phyloP scores from a whole-genome alignment of 2,329 filamentous ascomycete species.

The Scytalidium sp. region DNA sequence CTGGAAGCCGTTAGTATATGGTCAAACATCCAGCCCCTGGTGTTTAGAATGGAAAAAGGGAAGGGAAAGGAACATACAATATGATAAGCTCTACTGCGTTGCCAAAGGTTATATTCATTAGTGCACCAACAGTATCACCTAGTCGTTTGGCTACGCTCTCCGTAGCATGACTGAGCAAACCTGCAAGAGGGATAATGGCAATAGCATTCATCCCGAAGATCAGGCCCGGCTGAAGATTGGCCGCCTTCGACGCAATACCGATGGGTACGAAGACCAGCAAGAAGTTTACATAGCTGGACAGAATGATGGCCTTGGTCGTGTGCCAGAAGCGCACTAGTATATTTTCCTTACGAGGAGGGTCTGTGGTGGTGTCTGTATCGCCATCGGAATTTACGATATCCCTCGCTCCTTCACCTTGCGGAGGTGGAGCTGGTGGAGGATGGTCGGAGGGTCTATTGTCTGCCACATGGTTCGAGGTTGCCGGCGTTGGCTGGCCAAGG shows the following conservation, averaged over 20 bases:
- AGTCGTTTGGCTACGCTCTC: slow-evolving; percentile 71
- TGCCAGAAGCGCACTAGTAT: slow-evolving; percentile 25
- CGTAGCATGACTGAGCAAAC: slow-evolving; percentile 68
- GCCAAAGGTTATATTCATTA: slow-evolving; percentile 76
- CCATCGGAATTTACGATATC: slow-evolving; percentile 45
- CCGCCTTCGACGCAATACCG: slow-evolving; percentile 64
- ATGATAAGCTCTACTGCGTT: slow-evolving; percentile 80
- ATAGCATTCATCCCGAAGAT: slow-evolving; percentile 73
- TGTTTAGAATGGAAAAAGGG: not conserved
- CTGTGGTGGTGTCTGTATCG: slow-evolving; percentile 10
- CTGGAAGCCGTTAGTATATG: slow-evolving; percentile 34
- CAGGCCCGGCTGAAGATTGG: slow-evolving; percentile 53
- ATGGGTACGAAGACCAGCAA: slow-evolving; percentile 75
- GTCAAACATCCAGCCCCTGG: no score
- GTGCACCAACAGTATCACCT: slow-evolving; percentile 69
- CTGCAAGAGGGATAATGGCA: slow-evolving; percentile 72
- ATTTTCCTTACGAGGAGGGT: slow-evolving; percentile 20
- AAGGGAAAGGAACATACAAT: slow-evolving; percentile 44
- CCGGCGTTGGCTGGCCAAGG: slow-evolving; percentile 20
- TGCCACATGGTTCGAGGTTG: slow-evolving; percentile 27
- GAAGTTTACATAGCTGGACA: slow-evolving; percentile 75
- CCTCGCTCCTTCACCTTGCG: slow-evolving; percentile 53
- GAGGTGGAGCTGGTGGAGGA: slow-evolving; percentile 40
- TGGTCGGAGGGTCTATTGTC: slow-evolving; percentile 30
- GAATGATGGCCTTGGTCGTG: slow-evolving; percentile 54